Conservation (phyloP, 2,329 filamentous ascomycete genomes). For the Venturiaceae sp. region DNA sequence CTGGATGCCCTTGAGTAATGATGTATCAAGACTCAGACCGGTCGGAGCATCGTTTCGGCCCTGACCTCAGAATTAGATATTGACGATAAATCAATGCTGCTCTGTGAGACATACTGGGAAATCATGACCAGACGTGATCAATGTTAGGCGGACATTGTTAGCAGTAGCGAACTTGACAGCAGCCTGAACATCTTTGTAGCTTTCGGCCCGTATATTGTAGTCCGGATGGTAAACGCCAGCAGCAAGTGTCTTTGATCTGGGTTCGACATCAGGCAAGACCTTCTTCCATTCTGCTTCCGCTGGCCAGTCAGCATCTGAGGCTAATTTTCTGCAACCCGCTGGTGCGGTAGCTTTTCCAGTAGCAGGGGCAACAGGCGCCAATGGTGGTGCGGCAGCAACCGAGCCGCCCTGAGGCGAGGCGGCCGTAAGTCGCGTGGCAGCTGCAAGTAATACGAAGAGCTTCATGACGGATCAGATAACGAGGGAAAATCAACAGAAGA, state of each 20-base stretch:
- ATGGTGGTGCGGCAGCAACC: not conserved
- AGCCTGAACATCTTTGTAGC: not conserved
- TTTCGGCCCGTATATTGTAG: constrained; percentile 1
- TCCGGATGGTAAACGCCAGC: constrained; percentile 12
- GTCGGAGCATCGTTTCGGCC: not conserved
- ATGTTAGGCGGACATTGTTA: constrained; percentile 5
- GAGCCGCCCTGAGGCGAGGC: not conserved
- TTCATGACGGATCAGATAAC: not conserved
- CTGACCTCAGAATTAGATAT: not conserved
- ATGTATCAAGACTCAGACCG: not conserved
- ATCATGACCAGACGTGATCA: constrained; percentile 7
- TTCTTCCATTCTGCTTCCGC: not conserved
- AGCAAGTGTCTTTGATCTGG: not conserved
- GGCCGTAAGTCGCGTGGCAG: not conserved
- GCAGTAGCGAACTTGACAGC: constrained; percentile 7
- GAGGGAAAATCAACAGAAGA: not conserved
- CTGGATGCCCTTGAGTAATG: not conserved
- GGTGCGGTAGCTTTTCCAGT: not conserved
- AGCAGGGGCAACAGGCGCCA: not conserved
- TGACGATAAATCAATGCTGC: not conserved
- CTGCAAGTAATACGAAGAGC: not conserved
- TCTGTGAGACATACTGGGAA: constrained; percentile 4
- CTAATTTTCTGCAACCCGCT: not conserved
- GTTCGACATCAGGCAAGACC: not conserved
- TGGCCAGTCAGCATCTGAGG: constrained; percentile 1